phyloP scores from a whole-genome alignment of 116 monocot species.

The Thalassia testudinum region DNA sequence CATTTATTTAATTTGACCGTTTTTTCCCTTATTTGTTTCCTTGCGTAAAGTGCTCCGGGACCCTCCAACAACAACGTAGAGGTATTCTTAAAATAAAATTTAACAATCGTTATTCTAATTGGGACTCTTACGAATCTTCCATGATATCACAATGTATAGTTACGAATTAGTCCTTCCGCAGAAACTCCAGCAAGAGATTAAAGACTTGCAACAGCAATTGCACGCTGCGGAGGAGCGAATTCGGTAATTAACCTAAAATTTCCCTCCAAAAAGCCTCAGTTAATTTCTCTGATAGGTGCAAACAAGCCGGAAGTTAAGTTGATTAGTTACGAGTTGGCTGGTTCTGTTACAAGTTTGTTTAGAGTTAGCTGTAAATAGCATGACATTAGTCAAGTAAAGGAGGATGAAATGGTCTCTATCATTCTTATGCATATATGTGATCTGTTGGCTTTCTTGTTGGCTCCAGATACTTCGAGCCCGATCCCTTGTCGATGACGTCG shows the following conservation, averaged over 20 bases:
- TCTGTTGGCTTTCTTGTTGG: background rate
- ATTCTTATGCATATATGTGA: background rate
- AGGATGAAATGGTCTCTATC: background rate
- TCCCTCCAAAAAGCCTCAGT: background rate
- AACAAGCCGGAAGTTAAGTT: too few relatives aligned
- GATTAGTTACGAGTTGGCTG: too few relatives aligned
- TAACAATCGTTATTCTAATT: too few relatives aligned
- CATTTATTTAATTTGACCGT: background rate
- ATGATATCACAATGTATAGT: background rate
- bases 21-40: background rate
- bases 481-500: conserved; percentile 18
- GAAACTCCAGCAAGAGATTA: conserved; percentile 42
- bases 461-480: conserved; percentile 56
- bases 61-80: conserved; percentile 21
- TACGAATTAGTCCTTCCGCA: background rate
- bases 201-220: conserved; percentile 34
- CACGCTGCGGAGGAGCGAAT: conserved; percentile 39
- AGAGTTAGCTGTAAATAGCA: too few relatives aligned
- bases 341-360: too few relatives aligned
- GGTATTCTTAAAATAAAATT: conserved; percentile 11
- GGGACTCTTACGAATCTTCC: background rate
- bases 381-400: too few relatives aligned
- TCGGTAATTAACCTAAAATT: conserved; percentile 9
- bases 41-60: conserved; percentile 11
- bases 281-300: background rate